These are phyloP conservation scores for Pezicula rhizophila DNA, from an alignment of 2,329 filamentous ascomycete species.

Conservation along the genomic window DNA sequence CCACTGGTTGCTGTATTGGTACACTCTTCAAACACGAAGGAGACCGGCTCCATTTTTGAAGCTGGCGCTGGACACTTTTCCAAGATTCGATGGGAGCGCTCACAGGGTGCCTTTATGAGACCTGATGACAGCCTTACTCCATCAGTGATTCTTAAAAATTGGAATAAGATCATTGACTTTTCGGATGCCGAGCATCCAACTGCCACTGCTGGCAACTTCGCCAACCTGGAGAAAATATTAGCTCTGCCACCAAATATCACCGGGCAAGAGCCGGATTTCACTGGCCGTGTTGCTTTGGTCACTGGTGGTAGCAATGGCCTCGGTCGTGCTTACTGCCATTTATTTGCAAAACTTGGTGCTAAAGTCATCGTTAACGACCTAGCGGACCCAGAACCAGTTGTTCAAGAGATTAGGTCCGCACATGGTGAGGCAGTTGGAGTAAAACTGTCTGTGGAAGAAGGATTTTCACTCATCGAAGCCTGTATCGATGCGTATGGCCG, in stretches of 20 bases:
- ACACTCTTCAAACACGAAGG: conserved; percentile 70
- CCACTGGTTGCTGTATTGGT: conserved; percentile 80
- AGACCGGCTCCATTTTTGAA: conserved; percentile 85
- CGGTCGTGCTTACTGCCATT: conserved; percentile 78
- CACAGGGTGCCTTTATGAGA: conserved; percentile 78
- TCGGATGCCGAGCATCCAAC: conserved; percentile 71
- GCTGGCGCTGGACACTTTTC: conserved; percentile 82
- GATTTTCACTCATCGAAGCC: conserved; percentile 77
- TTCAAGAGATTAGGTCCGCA: conserved; percentile 78
- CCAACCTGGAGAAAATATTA: conserved; percentile 73
- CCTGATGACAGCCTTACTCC: conserved; percentile 79
- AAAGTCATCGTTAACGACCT: conserved; percentile 88
- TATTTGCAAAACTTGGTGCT: conserved; percentile 73
- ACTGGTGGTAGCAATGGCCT: conserved; percentile 69
- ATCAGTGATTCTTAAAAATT: conserved; percentile 75
- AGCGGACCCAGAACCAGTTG: conserved; percentile 76
- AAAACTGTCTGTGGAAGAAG: conserved; percentile 85
- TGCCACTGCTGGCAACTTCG: conserved; percentile 78
- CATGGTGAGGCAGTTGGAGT: conserved; percentile 84
- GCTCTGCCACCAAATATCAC: conserved; percentile 64
- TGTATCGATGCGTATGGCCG: conserved; percentile 84
- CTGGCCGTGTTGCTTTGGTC: conserved; percentile 72
- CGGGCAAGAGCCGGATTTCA: conserved; percentile 68
- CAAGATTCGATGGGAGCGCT: conserved; percentile 88
- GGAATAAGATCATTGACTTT: conserved; percentile 80